Conservation (phyloP, 1,139 yeast genomes). For the Scheffersomyces titani region DNA sequence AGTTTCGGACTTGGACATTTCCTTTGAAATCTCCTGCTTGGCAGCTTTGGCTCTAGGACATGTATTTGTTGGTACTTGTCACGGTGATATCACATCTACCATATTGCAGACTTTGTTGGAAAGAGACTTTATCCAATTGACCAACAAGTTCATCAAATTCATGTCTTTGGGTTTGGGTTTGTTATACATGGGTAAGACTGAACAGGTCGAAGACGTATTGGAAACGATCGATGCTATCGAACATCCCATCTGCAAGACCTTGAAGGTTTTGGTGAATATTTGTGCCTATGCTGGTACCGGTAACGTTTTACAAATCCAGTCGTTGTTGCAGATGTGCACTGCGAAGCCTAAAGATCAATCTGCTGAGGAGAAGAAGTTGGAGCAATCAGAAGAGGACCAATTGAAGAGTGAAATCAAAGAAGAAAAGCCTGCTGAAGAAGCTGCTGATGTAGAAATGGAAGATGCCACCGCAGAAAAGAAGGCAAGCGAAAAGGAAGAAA, state of each 20-base stretch:
- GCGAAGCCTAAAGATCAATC: conserved; percentile 46
- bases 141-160: conserved; percentile 85
- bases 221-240: conserved; percentile 95
- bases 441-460: conserved; percentile 23
- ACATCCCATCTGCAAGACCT: conserved; percentile 88
- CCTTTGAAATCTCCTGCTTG: conserved; percentile 78
- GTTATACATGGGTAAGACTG: conserved; percentile 91
- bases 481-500: conserved; percentile 19
- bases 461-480: conserved; percentile 26
- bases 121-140: conserved; percentile 73
- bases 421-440: conserved; percentile 11
- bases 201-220: conserved; percentile 90
- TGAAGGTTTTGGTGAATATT: conserved; percentile 86
- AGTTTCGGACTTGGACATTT: conserved; percentile 73
- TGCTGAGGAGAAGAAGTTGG: conserved; percentile 38
- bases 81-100: conserved; percentile 90
- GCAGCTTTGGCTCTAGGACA: conserved; percentile 95
- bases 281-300: conserved; percentile 99
- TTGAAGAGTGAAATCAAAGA: conserved; percentile 14
- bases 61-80: conserved; percentile 92
- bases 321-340: conserved; percentile 84
- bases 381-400: conserved; percentile 41
- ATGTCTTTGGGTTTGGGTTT: conserved; percentile 92
- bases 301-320: conserved; percentile 92
- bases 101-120: conserved; percentile 89